Percentiles rank a stretch among this genome's conserved stretches.
Conservation (phyloP, 2,329 filamentous ascomycete genomes). For the Fusarium stilboides region DNA sequence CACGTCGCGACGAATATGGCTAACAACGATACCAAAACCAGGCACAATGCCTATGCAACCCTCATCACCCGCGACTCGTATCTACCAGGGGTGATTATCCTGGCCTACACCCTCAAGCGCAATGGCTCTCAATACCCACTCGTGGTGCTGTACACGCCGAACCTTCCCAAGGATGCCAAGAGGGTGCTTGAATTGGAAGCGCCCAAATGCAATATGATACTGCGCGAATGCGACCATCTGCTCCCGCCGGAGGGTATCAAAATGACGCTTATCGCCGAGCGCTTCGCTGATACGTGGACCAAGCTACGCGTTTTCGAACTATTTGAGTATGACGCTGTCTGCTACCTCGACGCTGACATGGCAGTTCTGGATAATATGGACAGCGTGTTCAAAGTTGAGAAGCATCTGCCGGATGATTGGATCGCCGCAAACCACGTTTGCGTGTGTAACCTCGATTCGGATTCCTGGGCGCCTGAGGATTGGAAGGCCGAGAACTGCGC, state of each 20-base stretch:
- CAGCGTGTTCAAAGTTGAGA: conserved; percentile 27
- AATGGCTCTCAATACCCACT: conserved; percentile 32
- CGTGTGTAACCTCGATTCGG: conserved; percentile 43
- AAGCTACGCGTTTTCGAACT: conserved; percentile 42
- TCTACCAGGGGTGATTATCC: conserved; percentile 41
- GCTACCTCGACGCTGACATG: conserved; percentile 45
- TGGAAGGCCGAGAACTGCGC: conserved; percentile 42
- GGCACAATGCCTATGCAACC: conserved; percentile 43
- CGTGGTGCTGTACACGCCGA: conserved; percentile 39
- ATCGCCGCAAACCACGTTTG: conserved; percentile 45
- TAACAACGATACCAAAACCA: background rate
- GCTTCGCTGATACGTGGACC: conserved; percentile 42
- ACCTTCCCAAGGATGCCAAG: conserved; percentile 13
- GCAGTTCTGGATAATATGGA: conserved; percentile 43
- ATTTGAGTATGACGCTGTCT: conserved; percentile 41
- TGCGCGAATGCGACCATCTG: conserved; percentile 26
- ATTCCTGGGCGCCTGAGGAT: conserved; percentile 42
- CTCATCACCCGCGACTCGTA: conserved; percentile 46
- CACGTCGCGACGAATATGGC: conserved; percentile 17
- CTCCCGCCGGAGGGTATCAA: conserved; percentile 34
- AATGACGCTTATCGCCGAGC: conserved; percentile 41
- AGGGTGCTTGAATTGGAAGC: conserved; percentile 35
- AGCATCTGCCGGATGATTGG: conserved; percentile 38
- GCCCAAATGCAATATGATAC: conserved; percentile 34
- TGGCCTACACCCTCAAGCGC: conserved; percentile 40